Base-by-base conservation (phyloP, 2,329 filamentous ascomycete genomes). In the Cytospora piceae region DNA sequence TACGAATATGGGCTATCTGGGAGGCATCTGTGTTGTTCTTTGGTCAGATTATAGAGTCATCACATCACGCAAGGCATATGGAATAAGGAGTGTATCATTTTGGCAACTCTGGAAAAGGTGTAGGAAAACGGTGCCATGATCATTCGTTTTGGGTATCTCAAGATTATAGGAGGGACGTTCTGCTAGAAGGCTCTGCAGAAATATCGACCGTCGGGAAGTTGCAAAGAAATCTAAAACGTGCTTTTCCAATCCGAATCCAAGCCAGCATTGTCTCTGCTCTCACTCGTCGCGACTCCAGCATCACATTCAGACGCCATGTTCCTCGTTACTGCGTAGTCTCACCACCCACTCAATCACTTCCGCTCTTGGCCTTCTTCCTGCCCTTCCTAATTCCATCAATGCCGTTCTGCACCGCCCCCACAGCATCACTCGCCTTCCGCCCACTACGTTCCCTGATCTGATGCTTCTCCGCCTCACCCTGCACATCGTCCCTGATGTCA, bases 381-480 rank as follows among this genome's bases (percentile, higher is more conserved):
- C 70, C 70, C 69, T 73, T 77, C 68, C 73, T 74, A 55, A 74
- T 56, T 42, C 73, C 69, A 34, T 76, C 71, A 15, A 79, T 69
- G 2, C 76, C 75, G 14, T 77, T 72, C 61, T 75, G 74, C n/a
- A 79, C 69, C 49, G 73, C 68, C 29, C 70, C 72, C 2, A 74
- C 74, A 2, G 75, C 75, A 67, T 75, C 74, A 24, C 71, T 70
- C 39, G 72, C 73, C 14, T 75, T 75, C 49, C 73, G 74, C 42
- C 73, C 72, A 37, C 75, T 73, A 55, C 76, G 72, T 58, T 78
- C 81, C 72, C 80, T 79, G 9, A 86, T 74, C 56, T 80, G 76
- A 73, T 85, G 83, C 75, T 85, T 86, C 58, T 83, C 80, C 29
- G 82, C 82, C 74, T 88, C 85, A 34, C 81, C 80, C 59, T 79